Evolutionary conservation across 768 basidiomycete genomes (phyloP).

Genomic region (Termitomyces heimii): DNA sequence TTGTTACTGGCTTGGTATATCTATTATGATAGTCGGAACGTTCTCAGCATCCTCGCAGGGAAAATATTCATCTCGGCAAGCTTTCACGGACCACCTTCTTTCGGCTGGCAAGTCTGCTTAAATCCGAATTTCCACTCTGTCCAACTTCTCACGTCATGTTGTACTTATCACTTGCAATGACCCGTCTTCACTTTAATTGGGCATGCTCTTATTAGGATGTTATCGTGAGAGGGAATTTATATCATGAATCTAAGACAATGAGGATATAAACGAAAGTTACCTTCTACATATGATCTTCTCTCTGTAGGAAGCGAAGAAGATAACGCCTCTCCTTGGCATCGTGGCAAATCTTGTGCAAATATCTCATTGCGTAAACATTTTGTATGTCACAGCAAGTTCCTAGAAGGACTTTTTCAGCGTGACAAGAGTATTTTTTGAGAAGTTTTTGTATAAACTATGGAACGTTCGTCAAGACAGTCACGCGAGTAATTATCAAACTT

Average conservation of each 20-base stretch:
- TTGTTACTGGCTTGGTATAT: neutral
- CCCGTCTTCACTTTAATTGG: neutral
- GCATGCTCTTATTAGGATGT: neutral
- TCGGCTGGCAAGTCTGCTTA: neutral
- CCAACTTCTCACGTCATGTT: neutral
- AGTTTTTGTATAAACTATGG: neutral
- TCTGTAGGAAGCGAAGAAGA: neutral
- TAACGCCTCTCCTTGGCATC: neutral
- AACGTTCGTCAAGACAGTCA: neutral
- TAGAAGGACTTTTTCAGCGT: neutral
- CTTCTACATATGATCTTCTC: neutral
- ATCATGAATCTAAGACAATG: neutral
- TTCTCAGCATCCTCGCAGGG: neutral
- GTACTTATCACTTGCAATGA: neutral
- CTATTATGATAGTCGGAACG: neutral
- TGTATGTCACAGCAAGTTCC: neutral
- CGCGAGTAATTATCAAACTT: too few species aligned
- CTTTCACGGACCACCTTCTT: neutral
- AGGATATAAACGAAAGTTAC: neutral
- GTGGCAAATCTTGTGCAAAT: neutral
- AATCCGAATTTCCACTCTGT: neutral
- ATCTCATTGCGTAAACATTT: neutral
- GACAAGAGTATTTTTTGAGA: neutral
- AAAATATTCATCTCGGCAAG: neutral
- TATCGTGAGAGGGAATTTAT: neutral